phyloP scores from a whole-genome alignment of 139 green algal genomes.

The Gonium pectorale region DNA sequence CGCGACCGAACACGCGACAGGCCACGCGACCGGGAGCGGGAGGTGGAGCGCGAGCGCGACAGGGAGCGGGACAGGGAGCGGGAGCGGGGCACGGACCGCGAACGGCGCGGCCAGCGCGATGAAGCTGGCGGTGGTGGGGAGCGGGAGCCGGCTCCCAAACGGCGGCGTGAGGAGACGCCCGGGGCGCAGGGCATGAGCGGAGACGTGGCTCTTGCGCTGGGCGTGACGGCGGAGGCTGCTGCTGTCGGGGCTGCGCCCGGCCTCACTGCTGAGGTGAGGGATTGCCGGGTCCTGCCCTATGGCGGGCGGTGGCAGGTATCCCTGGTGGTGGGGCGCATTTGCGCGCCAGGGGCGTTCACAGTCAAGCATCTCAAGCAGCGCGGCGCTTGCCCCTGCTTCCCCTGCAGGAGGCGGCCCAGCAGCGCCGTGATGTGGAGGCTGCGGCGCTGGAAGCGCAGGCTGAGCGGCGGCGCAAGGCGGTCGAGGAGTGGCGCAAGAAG shows the following conservation, averaged over 20 bases:
- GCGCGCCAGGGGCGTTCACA: too few species aligned
- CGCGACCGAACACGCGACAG: conserved; percentile 29
- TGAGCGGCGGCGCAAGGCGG: conserved; percentile 73
- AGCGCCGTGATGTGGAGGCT: conserved; percentile 58
- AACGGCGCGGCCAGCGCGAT: not conserved
- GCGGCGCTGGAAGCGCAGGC: conserved; percentile 75
- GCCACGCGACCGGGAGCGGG: not conserved
- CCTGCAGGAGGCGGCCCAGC: conserved; percentile 30
- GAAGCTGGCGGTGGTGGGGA: not conserved
- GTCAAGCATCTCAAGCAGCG: too few species aligned
- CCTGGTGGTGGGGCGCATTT: too few species aligned
- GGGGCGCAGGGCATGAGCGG: not conserved
- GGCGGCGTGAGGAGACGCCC: not conserved
- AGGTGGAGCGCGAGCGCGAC: not conserved
- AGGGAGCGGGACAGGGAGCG: not conserved
- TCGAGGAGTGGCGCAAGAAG: conserved; percentile 79
- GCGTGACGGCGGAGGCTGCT: conserved; percentile 4
- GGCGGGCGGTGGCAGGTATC: not conserved
- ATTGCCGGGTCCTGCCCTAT: not conserved
- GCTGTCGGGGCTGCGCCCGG: conserved; percentile 1
- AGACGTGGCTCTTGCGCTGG: conserved; percentile 6
- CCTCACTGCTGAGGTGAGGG: conserved; percentile 15
- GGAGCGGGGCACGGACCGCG: not conserved
- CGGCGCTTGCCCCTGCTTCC: not conserved
- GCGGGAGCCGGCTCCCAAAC: not conserved